Evolutionary conservation across 2,329 filamentous ascomycete genomes (phyloP).

Genomic region (Neonectria neomacrospora): DNA sequence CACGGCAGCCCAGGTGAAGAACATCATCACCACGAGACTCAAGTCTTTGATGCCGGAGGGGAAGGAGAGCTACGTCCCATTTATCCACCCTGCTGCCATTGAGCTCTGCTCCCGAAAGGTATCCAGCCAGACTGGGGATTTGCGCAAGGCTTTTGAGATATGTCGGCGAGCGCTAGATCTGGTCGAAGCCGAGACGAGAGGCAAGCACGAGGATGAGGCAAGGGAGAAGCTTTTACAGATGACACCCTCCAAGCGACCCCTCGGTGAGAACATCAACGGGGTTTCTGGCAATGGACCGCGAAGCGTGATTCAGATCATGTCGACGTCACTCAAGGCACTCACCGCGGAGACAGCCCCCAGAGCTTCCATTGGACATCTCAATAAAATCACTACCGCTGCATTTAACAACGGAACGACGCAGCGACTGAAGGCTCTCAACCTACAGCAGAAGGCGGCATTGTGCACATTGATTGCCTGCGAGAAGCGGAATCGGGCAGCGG

Average conservation of each 20-base stretch:
- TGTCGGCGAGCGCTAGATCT: constrained; percentile 89
- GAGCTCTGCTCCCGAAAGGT: constrained; percentile 96
- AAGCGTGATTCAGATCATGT: constrained; percentile 60
- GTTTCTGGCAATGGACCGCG: constrained; percentile 54
- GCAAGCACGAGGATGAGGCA: constrained; percentile 74
- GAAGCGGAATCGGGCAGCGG: constrained; percentile 69
- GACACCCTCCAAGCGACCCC: constrained; percentile 78
- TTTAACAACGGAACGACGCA: constrained; percentile 91
- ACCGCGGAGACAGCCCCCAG: constrained; percentile 85
- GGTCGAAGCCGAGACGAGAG: constrained; percentile 84
- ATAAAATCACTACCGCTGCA: constrained; percentile 87
- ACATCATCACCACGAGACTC: constrained; percentile 85
- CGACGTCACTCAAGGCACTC: constrained; percentile 67
- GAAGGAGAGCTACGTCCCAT: constrained; percentile 76
- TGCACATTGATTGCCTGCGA: constrained; percentile 91
- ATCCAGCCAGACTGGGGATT: constrained; percentile 90
- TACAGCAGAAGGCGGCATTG: constrained; percentile 95
- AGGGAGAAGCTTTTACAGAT: constrained; percentile 67
- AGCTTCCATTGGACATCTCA: constrained; percentile 89
- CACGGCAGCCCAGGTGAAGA: constrained; percentile 85
- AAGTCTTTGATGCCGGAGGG: constrained; percentile 74
- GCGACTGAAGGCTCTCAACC: constrained; percentile 85
- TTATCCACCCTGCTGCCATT: constrained; percentile 93
- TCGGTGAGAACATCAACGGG: constrained; percentile 84
- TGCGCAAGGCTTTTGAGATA: constrained; percentile 95